These are phyloP conservation scores for Trichoderma virens DNA, from an alignment of 495 filamentous ascomycete species.

Conservation along the genomic window DNA sequence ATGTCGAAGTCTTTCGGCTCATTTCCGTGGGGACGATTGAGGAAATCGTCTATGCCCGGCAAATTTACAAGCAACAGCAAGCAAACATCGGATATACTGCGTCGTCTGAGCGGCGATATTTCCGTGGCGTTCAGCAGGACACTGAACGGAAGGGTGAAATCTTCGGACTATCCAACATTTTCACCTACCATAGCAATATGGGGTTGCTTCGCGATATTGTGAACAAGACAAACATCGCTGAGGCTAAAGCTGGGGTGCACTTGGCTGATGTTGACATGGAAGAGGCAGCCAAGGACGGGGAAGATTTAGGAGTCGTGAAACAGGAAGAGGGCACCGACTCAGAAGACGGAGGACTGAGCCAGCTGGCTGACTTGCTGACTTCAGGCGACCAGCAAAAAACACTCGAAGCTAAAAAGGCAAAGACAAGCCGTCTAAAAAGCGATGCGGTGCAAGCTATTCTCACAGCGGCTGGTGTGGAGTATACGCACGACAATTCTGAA, in stretches of 20 bases:
- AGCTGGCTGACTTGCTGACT: slow-evolving; percentile 64
- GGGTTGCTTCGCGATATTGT: slow-evolving; percentile 84
- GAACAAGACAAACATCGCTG: slow-evolving; percentile 95
- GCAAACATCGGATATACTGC: slow-evolving; percentile 97
- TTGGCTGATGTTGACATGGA: slow-evolving; percentile 68
- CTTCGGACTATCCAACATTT: slow-evolving; percentile 84
- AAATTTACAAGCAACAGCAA: slow-evolving; percentile 99
- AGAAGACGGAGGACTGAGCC: slow-evolving; percentile 61
- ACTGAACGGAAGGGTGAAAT: slow-evolving; percentile 79
- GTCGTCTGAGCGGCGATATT: slow-evolving; percentile 85
- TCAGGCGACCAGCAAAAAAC: slow-evolving; percentile 39
- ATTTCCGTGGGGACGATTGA: slow-evolving; percentile 93
- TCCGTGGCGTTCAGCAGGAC: slow-evolving; percentile 86
- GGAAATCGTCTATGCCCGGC: slow-evolving; percentile 92
- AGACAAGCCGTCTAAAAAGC: slow-evolving; percentile 37
- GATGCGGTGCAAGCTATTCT: slow-evolving; percentile 88
- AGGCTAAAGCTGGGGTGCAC: slow-evolving; percentile 77
- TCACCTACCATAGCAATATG: slow-evolving; percentile 72
- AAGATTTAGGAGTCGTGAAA: slow-evolving; percentile 31
- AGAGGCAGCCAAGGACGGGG: slow-evolving; percentile 47
- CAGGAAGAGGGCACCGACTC: slow-evolving; percentile 38
- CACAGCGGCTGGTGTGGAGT: slow-evolving; percentile 80
- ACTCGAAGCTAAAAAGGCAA: slow-evolving; percentile 20
- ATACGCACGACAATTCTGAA: slow-evolving; percentile 94
- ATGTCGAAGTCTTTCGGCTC: slow-evolving; percentile 93